Conservation (phyloP, 805 yeast species). For the Lipomyces mesembrius region DNA sequence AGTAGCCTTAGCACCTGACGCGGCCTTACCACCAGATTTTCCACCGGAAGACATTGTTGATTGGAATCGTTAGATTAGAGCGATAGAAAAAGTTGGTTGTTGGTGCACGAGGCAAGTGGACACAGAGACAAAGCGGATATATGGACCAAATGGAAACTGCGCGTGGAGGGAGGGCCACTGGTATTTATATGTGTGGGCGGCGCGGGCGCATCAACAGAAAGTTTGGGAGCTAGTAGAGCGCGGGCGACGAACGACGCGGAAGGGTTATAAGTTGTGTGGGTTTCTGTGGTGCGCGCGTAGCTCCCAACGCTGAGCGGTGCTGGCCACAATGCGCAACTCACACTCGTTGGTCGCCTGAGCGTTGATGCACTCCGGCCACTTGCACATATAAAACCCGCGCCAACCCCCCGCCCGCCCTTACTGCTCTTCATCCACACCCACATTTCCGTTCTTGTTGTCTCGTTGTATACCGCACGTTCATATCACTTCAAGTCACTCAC, state of each 20-base stretch:
- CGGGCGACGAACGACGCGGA: background rate
- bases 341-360: background rate
- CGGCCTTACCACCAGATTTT: constrained; percentile 55
- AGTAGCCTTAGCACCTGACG: constrained; percentile 91
- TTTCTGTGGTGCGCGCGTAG: background rate
- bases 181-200: constrained; percentile 28
- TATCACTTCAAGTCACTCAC: background rate
- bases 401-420: constrained; percentile 28
- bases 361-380: constrained; percentile 24
- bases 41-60: constrained; percentile 56
- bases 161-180: constrained; percentile 25
- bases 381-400: constrained; percentile 31
- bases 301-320: background rate
- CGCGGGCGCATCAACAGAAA: constrained; percentile 26
- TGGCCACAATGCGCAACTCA: background rate
- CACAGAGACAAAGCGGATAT: background rate
- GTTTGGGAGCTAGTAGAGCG: background rate
- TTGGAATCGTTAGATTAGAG: constrained; percentile 51
- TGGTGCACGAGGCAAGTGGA: background rate
- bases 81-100: constrained; percentile 44
- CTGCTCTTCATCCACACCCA: background rate
- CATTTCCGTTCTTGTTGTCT: background rate
- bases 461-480: background rate
- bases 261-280: background rate
- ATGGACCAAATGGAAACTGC: background rate